Evolutionary conservation across 2,329 filamentous ascomycete species (phyloP).

Genomic region (Biscogniauxia mediterranea): DNA sequence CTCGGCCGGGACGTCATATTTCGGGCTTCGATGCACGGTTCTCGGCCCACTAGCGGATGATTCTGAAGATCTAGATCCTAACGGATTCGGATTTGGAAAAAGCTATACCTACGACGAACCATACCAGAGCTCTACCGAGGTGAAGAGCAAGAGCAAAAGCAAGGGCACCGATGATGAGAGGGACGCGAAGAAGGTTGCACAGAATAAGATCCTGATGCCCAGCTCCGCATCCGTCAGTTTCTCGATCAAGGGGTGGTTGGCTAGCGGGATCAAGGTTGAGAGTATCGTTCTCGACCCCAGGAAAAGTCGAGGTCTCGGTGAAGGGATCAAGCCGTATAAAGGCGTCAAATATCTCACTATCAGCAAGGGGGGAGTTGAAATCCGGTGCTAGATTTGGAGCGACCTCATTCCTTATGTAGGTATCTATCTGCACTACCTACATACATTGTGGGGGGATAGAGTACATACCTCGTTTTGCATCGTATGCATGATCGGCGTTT

Average conservation of each 20-base stretch:
- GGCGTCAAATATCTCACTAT: constrained; percentile 94
- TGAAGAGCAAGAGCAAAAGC: constrained; percentile 33
- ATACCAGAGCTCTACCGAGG: constrained; percentile 48
- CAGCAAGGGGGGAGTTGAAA: constrained; percentile 63
- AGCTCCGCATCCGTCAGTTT: constrained; percentile 74
- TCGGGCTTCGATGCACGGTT: constrained; percentile 77
- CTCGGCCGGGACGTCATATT: constrained; percentile 62
- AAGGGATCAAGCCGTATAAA: constrained; percentile 92
- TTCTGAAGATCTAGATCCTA: constrained; percentile 45
- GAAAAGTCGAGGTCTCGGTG: constrained; percentile 80
- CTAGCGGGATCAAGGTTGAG: constrained; percentile 66
- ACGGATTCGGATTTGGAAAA: constrained; percentile 49
- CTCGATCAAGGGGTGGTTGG: constrained; percentile 66
- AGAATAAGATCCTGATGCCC: constrained; percentile 77
- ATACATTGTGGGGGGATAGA: constrained; percentile 11
- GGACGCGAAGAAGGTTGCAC: constrained; percentile 58
- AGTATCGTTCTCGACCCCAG: constrained; percentile 69
- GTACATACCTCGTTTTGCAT: constrained; percentile 2
- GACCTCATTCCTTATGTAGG: too few species aligned
- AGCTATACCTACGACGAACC: constrained; percentile 56
- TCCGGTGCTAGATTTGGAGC: constrained; percentile 48
- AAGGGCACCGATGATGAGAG: constrained; percentile 40
- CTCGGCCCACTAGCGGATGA: constrained; percentile 60
- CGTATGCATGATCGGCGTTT: constrained; percentile 19
- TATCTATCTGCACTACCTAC: constrained; percentile 7